Evolutionary conservation across 768 basidiomycete genomes (phyloP), one percentile per base, ranked within the genome.

Genomic region (Tulasnella sp.): DNA sequence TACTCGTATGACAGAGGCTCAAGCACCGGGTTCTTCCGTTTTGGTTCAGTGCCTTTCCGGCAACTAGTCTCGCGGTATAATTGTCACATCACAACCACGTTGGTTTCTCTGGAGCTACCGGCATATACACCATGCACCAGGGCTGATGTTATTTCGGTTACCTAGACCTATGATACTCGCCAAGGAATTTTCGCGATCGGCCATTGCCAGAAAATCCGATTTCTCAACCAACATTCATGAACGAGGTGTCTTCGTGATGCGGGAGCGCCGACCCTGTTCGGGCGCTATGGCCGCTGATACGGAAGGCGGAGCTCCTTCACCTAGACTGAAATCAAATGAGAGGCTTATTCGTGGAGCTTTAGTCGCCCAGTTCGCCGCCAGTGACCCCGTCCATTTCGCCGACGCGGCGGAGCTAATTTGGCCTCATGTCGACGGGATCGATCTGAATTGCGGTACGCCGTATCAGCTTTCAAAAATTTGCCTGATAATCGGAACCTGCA

Each of bases 111-210:
- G 26, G 29, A 73, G n/a, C 26, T n/a, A 44, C 44, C 44, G 44
- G 40, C 40, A 29, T 46, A 37, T 10, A 10, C 35, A 42, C 7
- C 29, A 13, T 9, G n/a, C 29, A 26, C 61, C 15, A 20, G n/a
- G 44, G 5, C 46, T 42, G 29, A 37, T 35, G 20, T 32, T 44
- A 37, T n/a, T 13, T 44, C 18, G 7, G 15, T 39, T 37, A 20
- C 82, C 84, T 77, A 86, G 86, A n/a, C 87, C 87, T 0, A 87
- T 87, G 86, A 86, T 86, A 20, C 83, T 86, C 2, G 86, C 86
- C 2, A 81, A 83, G 39, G 86, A 87, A 80, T 87, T 86, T 81
- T 84, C 84, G 1, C 83, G 87, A 35, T 86, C 86, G 4, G 82
- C 84, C 67, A 83, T 81, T 6, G 87, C 86, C 0, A 79, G 87